These are phyloP conservation scores for Heterobasidion occidentale DNA, from an alignment of 1,284 basidiomycete genomes.

Conservation along the genomic window DNA sequence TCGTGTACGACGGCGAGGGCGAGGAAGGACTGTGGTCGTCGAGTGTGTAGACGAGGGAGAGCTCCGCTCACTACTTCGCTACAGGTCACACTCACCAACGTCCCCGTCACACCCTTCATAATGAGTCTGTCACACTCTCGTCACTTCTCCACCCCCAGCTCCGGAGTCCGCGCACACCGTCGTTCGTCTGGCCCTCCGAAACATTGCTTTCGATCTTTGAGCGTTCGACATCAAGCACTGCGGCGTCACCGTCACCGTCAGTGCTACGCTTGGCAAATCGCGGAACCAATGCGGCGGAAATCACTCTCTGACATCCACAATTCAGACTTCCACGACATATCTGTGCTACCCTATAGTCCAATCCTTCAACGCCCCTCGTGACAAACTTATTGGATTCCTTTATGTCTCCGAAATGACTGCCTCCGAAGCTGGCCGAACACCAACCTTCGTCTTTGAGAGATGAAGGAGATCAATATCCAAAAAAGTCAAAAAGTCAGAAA, in stretches of 20 bases:
- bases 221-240: no score
- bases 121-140: not conserved
- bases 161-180: no score
- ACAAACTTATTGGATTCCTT: not conserved
- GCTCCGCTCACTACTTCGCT: not conserved
- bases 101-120: not conserved
- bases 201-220: no score
- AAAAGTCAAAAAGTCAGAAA: not conserved
- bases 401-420: not conserved
- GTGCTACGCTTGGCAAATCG: no score
- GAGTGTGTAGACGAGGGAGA: not conserved
- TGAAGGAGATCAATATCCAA: not conserved
- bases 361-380: no score
- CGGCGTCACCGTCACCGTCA: no score
- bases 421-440: not conserved
- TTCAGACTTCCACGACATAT: no score
- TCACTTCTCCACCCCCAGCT: not conserved
- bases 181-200: no score
- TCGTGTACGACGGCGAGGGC: not conserved
- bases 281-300: no score
- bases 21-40: not conserved
- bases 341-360: no score
- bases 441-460: not conserved
- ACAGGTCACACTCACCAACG: not conserved
- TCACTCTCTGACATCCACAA: no score